Base-by-base conservation (phyloP, 2,329 filamentous ascomycete genomes). In the Botrytis paeoniae region DNA sequence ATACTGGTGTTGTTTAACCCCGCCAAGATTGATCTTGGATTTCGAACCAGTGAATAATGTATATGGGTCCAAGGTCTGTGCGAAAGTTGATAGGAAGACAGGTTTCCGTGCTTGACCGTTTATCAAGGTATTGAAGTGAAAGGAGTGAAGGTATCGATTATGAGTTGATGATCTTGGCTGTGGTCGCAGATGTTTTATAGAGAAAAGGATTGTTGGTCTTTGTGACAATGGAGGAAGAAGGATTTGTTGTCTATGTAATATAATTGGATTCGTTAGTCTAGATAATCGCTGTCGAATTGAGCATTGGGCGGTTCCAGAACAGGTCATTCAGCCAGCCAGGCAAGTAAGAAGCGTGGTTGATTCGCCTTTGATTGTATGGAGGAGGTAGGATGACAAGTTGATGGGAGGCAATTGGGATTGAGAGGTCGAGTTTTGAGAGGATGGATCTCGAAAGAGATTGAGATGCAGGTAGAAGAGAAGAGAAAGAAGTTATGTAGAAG, bases 11-110 rank as follows among this genome's bases (percentile, higher is more conserved):
- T 22, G 70, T 68, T 48, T 54, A 25, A 60, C 70, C 61, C 61
- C 70, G 62, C 70, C 61, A 37, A 72, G 70, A 16, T 22, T 45
- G 43, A 71, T 18, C 45, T 59, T 71, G 35, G 61, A 68, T 35
- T 72, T 59, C 25, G 48, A 51, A 39, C 18, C 70, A 29, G 62
- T 72, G 70, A 68, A 66, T 57, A 43, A 71, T 71, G 45, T 8
- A 65, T 37, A 71, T 48, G 48, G 62, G 37, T 68, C 70, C 16
- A 68, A 41, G 64, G 70, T 72, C 70, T 72, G 70, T 72, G 70
- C 70, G 70, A 48, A 32, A 37, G 70, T 43, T 59, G 45, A 68
- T 57, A 54, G 57, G 41, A 37, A 59, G 60, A 65, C 32, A 32
- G 69, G 45, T 51, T 41, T 43, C 37, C n/a, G 45, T 54, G 39